A percentile compares a stretch with the other conserved stretches of the same genome.
These are phyloP conservation scores for Chlamydomonas sp. DNA, from an alignment of 139 green algal species.

Conservation along the genomic window DNA sequence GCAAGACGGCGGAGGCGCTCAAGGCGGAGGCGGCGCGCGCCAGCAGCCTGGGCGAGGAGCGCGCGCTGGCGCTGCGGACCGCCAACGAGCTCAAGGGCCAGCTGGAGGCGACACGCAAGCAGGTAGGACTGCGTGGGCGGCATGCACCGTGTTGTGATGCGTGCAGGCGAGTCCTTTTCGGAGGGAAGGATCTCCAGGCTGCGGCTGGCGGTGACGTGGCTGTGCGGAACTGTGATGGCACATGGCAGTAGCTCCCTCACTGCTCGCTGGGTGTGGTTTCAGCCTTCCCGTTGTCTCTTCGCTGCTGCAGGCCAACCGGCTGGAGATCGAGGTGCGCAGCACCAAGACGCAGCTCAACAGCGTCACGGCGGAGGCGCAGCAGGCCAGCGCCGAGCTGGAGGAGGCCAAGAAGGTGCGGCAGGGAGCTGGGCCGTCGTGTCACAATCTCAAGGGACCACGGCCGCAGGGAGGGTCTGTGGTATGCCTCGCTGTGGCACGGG, in stretches of 20 bases:
- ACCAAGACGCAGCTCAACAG: background rate
- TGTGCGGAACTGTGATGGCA: too few species aligned
- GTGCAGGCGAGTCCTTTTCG: too few species aligned
- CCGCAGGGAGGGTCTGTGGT: too few species aligned
- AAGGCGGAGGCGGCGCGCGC: background rate
- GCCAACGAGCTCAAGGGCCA: background rate
- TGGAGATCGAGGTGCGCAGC: background rate
- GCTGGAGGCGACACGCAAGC: conserved; percentile 1
- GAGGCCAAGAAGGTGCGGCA: background rate
- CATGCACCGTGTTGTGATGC: too few species aligned
- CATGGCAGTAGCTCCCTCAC: too few species aligned
- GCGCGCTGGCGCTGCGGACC: conserved; percentile 11
- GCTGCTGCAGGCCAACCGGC: background rate
- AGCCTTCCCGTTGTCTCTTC: too few species aligned
- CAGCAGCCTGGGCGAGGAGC: background rate
- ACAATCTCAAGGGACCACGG: too few species aligned
- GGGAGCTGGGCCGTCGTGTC: background rate
- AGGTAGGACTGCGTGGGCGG: background rate
- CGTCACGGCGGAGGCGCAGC: background rate
- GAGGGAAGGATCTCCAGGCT: too few species aligned
- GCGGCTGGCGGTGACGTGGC: too few species aligned
- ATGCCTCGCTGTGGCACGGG: too few species aligned
- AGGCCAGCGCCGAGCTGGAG: background rate
- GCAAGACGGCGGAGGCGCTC: background rate
- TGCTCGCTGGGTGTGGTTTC: too few species aligned